A percentile compares a stretch with the other conserved stretches of the same genome.
Evolutionary conservation across 208 protist genomes (phyloP).

Genomic region (Spironucleus salmonicida): DNA sequence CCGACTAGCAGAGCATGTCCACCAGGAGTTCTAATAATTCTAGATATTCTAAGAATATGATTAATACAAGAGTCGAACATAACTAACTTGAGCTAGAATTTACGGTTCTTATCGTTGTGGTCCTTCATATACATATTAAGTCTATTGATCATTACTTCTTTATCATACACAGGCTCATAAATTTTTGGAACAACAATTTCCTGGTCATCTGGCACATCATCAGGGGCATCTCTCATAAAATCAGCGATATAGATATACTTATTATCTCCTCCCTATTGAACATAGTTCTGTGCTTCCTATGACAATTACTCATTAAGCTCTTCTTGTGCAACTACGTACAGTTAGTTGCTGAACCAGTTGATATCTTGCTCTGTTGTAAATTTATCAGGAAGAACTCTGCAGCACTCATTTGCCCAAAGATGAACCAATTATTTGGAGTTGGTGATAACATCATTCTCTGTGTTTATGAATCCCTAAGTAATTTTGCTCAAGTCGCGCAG

Average conservation of each 20-base stretch:
- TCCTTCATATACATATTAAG: constrained; percentile 52
- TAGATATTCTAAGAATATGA: constrained; percentile 39
- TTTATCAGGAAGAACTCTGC: constrained; percentile 81
- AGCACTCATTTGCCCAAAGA: constrained; percentile 86
- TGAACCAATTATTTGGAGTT: constrained; percentile 57
- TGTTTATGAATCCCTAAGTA: constrained; percentile 74
- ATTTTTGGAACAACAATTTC: constrained; percentile 69
- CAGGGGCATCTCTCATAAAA: constrained; percentile 27
- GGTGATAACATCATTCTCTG: constrained; percentile 49
- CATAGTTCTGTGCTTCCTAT: not conserved
- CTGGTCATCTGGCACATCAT: constrained; percentile 46
- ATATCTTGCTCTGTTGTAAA: constrained; percentile 78
- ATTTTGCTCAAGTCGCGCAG: constrained; percentile 85
- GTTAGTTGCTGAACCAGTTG: constrained; percentile 69
- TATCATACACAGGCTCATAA: constrained; percentile 70
- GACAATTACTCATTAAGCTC: not conserved
- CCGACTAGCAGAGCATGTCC: constrained; percentile 49
- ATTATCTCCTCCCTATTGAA: constrained; percentile 6
- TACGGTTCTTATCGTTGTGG: constrained; percentile 56
- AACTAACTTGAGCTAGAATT: constrained; percentile 68
- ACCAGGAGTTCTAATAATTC: constrained; percentile 39
- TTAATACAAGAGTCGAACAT: constrained; percentile 72
- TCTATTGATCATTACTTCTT: constrained; percentile 56
- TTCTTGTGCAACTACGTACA: constrained; percentile 43
- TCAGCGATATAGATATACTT: constrained; percentile 10